Base-by-base conservation (phyloP, 1,139 yeast species). In the Geotrichum bryndzae region DNA sequence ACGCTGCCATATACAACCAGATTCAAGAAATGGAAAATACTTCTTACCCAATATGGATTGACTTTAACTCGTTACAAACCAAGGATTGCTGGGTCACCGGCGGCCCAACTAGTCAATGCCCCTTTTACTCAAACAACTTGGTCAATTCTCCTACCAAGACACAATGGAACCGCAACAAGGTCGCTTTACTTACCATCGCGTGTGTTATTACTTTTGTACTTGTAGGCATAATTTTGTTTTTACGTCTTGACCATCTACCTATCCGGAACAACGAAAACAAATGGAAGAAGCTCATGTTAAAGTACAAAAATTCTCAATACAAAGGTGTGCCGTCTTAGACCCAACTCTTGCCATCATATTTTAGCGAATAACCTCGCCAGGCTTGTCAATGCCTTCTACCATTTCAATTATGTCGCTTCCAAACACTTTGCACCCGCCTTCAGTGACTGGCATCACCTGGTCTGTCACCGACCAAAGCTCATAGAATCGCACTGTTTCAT, bases 51-150 rank as follows among this genome's bases (percentile, higher is more conserved):
- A 78, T 87, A 0, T 94, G 98, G 98, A 82, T 91, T 2, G 94
- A 91, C 72, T 68, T 91, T 66, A 94, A 94, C 72, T 90, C 94
- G 38, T 80, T 94, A 22, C 82, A 90, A 0, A 84, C 85, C 5
- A 74, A 81, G 22, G 82, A 84, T 61, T 92, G 99, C 72, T 92
- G 95, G 91, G 92, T 91, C 1, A 75, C 84, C 0, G 97, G 96
- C 1, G 96, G 97, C 0, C 85, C 92, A 0, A 80, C 83, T 64
- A 87, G 95, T 0, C 74, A 76, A 45, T 92, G 99, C 72, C 96
- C 97, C 0, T 92, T 91, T 70, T 84, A 83, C 63, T 62, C 65
- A 8, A 29, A 29, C 13, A 41, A n/a, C 48, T n/a, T 10, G 22
- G 23, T 7, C 22, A 41, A n/a, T 18, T 41, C 48, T n/a, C 48